phyloP scores from a whole-genome alignment of 2,329 filamentous ascomycete genomes.

The Metarhizium album region DNA sequence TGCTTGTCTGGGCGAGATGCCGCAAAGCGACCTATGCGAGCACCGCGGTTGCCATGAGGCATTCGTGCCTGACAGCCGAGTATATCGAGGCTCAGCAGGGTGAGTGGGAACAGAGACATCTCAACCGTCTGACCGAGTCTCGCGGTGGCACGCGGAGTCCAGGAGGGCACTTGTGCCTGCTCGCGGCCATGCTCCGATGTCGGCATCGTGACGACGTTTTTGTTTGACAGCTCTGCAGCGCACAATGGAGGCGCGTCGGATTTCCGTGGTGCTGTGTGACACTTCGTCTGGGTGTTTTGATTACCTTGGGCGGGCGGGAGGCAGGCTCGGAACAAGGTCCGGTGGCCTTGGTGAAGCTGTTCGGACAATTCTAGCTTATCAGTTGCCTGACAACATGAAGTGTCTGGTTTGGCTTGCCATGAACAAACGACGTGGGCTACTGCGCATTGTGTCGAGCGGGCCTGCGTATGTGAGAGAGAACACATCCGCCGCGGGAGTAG shows the following conservation, averaged over 20 bases:
- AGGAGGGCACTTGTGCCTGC: conserved; percentile 23
- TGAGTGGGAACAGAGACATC: background rate
- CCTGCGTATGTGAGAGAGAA: too few species aligned
- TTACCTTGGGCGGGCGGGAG: conserved; percentile 7
- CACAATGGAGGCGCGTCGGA: too few species aligned
- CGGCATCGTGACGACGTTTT: conserved; percentile 18
- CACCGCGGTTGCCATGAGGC: background rate
- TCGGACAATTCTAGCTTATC: too few species aligned
- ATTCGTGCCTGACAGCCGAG: background rate
- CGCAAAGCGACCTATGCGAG: background rate
- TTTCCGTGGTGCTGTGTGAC: conserved; percentile 27
- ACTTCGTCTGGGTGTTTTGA: conserved; percentile 19
- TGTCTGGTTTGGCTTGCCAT: too few species aligned
- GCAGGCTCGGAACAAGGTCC: background rate
- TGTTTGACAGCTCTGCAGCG: conserved; percentile 24
- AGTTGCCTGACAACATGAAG: too few species aligned
- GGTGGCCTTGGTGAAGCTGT: background rate
- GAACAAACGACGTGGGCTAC: too few species aligned
- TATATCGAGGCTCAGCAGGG: background rate
- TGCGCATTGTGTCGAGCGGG: too few species aligned
- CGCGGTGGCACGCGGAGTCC: conserved; percentile 22
- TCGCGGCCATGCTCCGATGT: conserved; percentile 24
- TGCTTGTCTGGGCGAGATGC: background rate
- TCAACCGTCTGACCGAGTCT: background rate
- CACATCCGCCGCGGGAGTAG: too few species aligned